Conservation (phyloP, 176 grass and related monocot genomes). For the Eremochloa ophiuroides region DNA sequence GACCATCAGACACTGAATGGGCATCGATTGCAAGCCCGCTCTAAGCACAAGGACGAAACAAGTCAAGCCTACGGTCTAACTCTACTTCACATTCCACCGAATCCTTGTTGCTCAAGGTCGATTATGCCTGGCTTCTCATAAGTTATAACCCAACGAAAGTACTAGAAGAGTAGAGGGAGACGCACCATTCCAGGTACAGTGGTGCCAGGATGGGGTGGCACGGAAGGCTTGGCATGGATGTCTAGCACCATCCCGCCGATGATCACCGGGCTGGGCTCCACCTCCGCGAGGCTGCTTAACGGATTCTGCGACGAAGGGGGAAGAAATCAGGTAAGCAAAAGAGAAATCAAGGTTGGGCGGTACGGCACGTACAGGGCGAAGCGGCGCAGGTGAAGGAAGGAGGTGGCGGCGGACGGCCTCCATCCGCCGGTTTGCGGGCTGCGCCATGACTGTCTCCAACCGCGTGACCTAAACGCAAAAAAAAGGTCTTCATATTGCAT, state of each 20-base stretch:
- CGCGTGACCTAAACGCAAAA: too few species aligned
- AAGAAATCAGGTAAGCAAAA: not conserved
- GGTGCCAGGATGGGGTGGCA: conserved; percentile 40
- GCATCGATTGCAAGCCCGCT: not conserved
- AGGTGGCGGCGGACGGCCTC: conserved; percentile 52
- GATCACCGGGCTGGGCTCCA: conserved; percentile 43
- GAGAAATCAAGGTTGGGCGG: not conserved
- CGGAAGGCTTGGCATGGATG: conserved; percentile 61
- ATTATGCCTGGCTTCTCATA: not conserved
- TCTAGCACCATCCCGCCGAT: conserved; percentile 76
- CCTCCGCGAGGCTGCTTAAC: not conserved
- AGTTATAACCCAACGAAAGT: not conserved
- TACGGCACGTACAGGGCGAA: conserved; percentile 18
- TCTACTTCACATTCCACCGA: not conserved
- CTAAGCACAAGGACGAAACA: not conserved
- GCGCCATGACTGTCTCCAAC: too few species aligned
- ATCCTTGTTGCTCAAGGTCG: not conserved
- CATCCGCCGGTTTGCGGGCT: conserved; percentile 29
- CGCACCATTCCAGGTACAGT: conserved; percentile 60
- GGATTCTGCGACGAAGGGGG: conserved; percentile 14
- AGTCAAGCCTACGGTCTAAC: not conserved
- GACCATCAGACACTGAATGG: not conserved
- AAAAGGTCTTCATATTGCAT: too few species aligned
- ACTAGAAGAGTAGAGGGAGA: not conserved
- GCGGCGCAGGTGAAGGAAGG: not conserved